Evolutionary conservation across 495 filamentous ascomycete genomes (phyloP), one percentile per base, ranked within the genome.

Genomic region (Tuber melanosporum): DNA sequence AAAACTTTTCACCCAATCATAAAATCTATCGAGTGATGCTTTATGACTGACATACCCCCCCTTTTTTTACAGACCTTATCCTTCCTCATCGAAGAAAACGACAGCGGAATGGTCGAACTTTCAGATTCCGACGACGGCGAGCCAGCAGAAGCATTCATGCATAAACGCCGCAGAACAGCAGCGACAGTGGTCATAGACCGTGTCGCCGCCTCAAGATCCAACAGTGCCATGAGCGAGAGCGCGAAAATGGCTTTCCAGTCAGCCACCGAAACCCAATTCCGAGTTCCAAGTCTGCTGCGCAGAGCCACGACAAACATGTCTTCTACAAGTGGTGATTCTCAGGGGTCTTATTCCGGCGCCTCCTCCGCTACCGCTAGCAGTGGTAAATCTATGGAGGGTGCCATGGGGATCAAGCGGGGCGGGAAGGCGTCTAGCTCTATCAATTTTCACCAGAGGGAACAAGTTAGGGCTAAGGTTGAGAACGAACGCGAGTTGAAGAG

Each of bases 211-310:
- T 86, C 88, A 19, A 84, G 87, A 62, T 85, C 86, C 1, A 84
- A 84, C 8, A 87, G 87, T 66, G 80, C 83, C 75, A 81, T 83
- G 41, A 79, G 79, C 46, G 74, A 71, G 39, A 78, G 77, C 52
- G 85, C 85, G 42, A 81, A 89, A 44, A 84, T 92, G 70, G 92
- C 92, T 7, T 95, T 95, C 85, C 78, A 77, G 10, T 85, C 86
- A 1, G 83, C 85, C 2, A 79, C 85, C 42, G 74, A 82, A 7
- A 85, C 86, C 10, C 84, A 85, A 1, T 94, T 94, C 89, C 89
- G 90, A 75, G 90, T 92, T 9, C 94, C 94, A 1, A 88, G 89
- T 12, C 87, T 97, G n/a, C 87, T 97, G 15, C 90, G 94, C 36
- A 89, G 91, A 22, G 90, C 92, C 1, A 95, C 92, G 0, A 91